Evolutionary conservation across 2,329 filamentous ascomycete genomes (phyloP), one percentile per base, ranked within the genome.

Genomic region (Periconia sp.): DNA sequence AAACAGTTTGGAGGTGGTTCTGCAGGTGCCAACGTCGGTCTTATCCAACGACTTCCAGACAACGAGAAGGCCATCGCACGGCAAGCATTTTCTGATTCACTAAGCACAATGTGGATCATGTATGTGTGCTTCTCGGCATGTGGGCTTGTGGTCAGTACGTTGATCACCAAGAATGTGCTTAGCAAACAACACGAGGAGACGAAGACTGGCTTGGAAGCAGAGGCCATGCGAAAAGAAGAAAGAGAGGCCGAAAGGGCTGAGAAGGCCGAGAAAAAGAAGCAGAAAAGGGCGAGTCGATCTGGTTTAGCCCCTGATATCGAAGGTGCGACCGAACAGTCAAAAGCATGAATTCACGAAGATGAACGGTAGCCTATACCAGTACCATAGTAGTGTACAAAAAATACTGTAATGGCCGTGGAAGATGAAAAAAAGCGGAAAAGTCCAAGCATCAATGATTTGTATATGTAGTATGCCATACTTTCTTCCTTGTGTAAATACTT

Each of bases 1-100:
- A 61, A 69, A 3, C 64, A 76, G 20, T 79, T 90, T 6, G 80
- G 82, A 3, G 85, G 86, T n/a, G 74, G 77, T 58, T 79, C 81
- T 52, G 84, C 87, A 35, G 81, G 84, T 14, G 81, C 87, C 18
- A 86, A 83, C 63, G 82, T 87, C 1, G 76, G 80, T 18, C 64
- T 84, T 10, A 81, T 90, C 18, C 74, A 79, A n/a, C 59, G 65
- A 0, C 74, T 90, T 8, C 77, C 78, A 0, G 72, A 76, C 0
- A 69, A 71, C 2, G 75, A 84, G 46, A 79, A 76, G 59, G 54
- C 44, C 1, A 62, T 76, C 9, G 77, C 77, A 1, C 66, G 76
- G 18, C 57, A 61, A 6, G 77, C 76, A 0, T 81, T 79, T 55
- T 72, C 78, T 6, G 63, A 76, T 15, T 74, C 71, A 8, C 57